A percentile compares a stretch with the other conserved stretches of the same genome.
Evolutionary conservation across 139 green algal species (phyloP).

Genomic region (Picochlorum sp.): DNA sequence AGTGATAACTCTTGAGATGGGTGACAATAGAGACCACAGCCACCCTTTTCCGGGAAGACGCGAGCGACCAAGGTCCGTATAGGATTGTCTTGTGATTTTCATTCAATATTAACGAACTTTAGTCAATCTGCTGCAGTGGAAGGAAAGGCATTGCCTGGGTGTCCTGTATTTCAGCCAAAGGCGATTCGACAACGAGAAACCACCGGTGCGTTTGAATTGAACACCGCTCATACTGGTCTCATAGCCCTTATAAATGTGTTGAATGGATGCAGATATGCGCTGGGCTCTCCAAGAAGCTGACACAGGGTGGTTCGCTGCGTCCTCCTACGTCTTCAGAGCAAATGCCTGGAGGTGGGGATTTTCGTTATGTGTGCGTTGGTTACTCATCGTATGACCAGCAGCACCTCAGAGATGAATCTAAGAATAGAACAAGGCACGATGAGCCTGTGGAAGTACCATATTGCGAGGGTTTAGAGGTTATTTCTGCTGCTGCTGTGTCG

Average conservation of each 20-base stretch:
- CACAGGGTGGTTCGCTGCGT: neutral
- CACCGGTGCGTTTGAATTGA: slow-evolving; percentile 11
- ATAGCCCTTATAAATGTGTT: neutral
- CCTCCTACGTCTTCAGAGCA: slow-evolving; percentile 20
- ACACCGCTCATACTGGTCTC: neutral
- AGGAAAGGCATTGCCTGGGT: slow-evolving; percentile 5
- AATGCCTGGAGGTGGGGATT: slow-evolving; percentile 22
- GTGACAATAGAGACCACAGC: too few species aligned
- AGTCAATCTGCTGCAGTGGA: neutral
- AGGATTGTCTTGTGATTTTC: neutral
- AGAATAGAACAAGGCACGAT: slow-evolving; percentile 2
- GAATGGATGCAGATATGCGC: slow-evolving; percentile 8
- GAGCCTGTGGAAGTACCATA: slow-evolving; percentile 27
- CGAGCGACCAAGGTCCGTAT: too few species aligned
- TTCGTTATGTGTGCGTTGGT: slow-evolving; percentile 29
- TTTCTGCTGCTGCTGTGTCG: slow-evolving; percentile 21
- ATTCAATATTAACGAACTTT: neutral
- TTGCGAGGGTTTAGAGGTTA: slow-evolving; percentile 32
- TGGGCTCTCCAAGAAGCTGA: slow-evolving; percentile 11
- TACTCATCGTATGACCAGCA: slow-evolving; percentile 28
- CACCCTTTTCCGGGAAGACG: too few species aligned
- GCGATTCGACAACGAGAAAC: slow-evolving; percentile 10
- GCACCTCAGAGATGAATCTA: slow-evolving; percentile 14
- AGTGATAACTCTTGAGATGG: too few species aligned
- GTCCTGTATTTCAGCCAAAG: slow-evolving; percentile 17